phyloP scores from a whole-genome alignment of 495 filamentous ascomycete species.

The Lepidopterella palustris region DNA sequence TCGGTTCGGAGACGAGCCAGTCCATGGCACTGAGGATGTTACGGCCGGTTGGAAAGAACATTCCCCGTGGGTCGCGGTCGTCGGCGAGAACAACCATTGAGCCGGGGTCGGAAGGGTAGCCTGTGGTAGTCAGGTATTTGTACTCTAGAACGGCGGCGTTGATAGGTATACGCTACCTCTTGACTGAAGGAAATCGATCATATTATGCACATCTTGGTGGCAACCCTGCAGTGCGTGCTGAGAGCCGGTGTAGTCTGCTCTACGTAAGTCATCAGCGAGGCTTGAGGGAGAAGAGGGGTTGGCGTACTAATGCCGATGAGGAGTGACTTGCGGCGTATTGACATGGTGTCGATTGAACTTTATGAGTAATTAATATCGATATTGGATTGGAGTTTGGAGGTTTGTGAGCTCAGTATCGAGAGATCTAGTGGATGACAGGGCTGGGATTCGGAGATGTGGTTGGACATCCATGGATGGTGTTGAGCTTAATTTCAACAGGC shows the following conservation, averaged over 20 bases:
- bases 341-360: too few species aligned
- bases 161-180: too few species aligned
- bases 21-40: slow-evolving; percentile 54
- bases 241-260: slow-evolving; percentile 46
- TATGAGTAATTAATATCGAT: too few species aligned
- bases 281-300: background rate
- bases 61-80: slow-evolving; percentile 41
- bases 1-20: slow-evolving; percentile 49
- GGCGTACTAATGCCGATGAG: slow-evolving; percentile 49
- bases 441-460: too few species aligned
- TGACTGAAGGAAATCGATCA: slow-evolving; percentile 42
- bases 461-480: too few species aligned
- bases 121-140: slow-evolving; percentile 26
- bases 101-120: slow-evolving; percentile 42
- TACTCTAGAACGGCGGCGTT: too few species aligned
- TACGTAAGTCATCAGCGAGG: background rate
- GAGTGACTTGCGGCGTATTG: slow-evolving; percentile 44
- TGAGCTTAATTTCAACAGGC: too few species aligned
- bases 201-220: slow-evolving; percentile 51
- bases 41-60: slow-evolving; percentile 47
- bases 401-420: too few species aligned
- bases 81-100: slow-evolving; percentile 53
- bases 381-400: too few species aligned
- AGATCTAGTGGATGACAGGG: too few species aligned
- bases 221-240: slow-evolving; percentile 48